These are phyloP conservation scores for Rhodomyrtus tomentosa DNA, from an alignment of 345 rosid species.

Conservation along the genomic window DNA sequence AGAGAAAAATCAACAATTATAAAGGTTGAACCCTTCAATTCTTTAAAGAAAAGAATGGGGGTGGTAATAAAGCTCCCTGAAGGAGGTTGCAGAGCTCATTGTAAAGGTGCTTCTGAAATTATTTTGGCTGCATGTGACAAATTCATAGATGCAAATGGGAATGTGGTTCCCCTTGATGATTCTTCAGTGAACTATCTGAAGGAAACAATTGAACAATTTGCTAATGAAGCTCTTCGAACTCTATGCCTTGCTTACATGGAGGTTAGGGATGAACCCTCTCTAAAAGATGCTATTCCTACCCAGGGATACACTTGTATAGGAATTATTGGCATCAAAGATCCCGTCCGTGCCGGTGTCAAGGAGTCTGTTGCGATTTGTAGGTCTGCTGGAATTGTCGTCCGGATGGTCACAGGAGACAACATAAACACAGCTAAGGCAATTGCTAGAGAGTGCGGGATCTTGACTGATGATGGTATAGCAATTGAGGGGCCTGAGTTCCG, in stretches of 20 bases:
- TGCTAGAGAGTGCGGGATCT: constrained; percentile 82
- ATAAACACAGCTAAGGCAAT: constrained; percentile 85
- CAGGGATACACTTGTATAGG: constrained; percentile 57
- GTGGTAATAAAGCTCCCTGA: constrained; percentile 65
- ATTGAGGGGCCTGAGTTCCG: constrained; percentile 56
- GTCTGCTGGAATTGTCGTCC: constrained; percentile 70
- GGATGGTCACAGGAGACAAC: constrained; percentile 93
- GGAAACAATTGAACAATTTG: constrained; percentile 57
- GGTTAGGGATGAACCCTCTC: constrained; percentile 41
- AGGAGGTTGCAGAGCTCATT: constrained; percentile 51
- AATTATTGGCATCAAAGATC: constrained; percentile 84
- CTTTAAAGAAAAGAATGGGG: constrained; percentile 77
- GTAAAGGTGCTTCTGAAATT: constrained; percentile 92
- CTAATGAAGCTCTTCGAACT: constrained; percentile 89
- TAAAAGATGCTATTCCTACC: constrained; percentile 39
- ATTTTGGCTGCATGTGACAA: constrained; percentile 68
- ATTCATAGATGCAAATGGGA: constrained; percentile 50
- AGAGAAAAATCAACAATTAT: constrained; percentile 36
- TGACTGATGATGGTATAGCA: constrained; percentile 49
- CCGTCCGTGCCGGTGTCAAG: constrained; percentile 73
- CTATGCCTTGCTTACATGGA: constrained; percentile 83
- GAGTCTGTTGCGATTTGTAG: constrained; percentile 77
- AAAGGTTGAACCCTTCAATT: constrained; percentile 90
- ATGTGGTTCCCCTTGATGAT: constrained; percentile 62
- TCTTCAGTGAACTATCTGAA: constrained; percentile 28